Conservation (phyloP, 768 basidiomycete species). For the Hortiboletus flavorubellus region DNA sequence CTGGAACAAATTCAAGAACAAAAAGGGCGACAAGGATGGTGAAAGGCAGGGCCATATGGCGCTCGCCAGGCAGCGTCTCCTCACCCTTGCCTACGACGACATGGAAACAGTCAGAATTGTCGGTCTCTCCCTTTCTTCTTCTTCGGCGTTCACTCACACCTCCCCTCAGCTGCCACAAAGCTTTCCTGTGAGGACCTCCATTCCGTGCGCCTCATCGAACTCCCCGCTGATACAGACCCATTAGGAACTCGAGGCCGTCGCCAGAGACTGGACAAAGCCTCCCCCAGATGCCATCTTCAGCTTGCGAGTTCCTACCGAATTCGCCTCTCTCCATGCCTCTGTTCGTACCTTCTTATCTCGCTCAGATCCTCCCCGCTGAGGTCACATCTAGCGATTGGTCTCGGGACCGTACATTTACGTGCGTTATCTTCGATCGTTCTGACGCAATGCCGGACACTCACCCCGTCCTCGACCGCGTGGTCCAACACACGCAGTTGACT, state of each 20-base stretch:
- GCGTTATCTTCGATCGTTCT: conserved; percentile 28
- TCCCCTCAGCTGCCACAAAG: conserved; percentile 59
- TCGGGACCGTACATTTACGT: conserved; percentile 85
- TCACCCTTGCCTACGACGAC: conserved; percentile 79
- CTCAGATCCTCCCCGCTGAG: conserved; percentile 20
- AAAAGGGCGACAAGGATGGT: conserved; percentile 60
- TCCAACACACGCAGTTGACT: conserved; percentile 51
- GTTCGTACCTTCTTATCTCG: conserved; percentile 41
- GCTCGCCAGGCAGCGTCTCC: conserved; percentile 66
- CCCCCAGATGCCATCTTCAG: conserved; percentile 75
- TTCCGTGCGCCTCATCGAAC: not conserved
- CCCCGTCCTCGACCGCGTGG: conserved; percentile 19
- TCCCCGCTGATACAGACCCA: conserved; percentile 5
- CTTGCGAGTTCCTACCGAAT: conserved; percentile 83
- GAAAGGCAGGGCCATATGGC: conserved; percentile 59
- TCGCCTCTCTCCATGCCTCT: conserved; percentile 78
- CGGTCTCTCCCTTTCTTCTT: conserved; percentile 10
- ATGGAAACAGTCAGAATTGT: conserved; percentile 84
- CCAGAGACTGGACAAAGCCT: conserved; percentile 83
- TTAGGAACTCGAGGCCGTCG: conserved; percentile 78
- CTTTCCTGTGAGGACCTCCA: conserved; percentile 48
- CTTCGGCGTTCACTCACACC: conserved; percentile 1
- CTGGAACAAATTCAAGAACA: conserved; percentile 66
- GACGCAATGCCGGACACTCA: conserved; percentile 8
- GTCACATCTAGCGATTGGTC: conserved; percentile 58